phyloP scores from a whole-genome alignment of 345 rosid genomes.

The Sonneratia alba region DNA sequence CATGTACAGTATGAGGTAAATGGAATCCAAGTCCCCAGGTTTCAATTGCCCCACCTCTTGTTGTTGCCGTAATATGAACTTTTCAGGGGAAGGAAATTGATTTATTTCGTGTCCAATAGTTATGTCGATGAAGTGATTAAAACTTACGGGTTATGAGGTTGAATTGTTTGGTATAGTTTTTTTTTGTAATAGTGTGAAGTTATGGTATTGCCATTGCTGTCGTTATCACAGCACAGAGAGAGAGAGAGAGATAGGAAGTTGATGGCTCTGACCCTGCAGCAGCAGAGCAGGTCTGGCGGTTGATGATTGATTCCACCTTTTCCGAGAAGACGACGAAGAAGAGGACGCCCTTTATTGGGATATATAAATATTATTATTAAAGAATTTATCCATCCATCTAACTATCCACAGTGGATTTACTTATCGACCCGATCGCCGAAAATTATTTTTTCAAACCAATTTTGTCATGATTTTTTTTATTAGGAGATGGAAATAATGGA shows the following conservation, averaged over 20 bases:
- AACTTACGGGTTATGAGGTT: no score
- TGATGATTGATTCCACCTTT: constrained; percentile 1
- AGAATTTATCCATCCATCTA: no score
- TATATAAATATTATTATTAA: no score
- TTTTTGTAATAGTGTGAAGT: background rate
- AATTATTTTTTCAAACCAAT: no score
- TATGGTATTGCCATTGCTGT: background rate
- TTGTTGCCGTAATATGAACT: background rate
- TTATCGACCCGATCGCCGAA: no score
- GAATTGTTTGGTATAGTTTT: no score
- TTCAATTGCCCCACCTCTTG: background rate
- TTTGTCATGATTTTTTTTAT: no score
- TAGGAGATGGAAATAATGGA: no score
- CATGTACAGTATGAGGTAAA: background rate
- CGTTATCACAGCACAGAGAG: background rate
- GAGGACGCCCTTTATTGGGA: no score
- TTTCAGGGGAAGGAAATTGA: background rate
- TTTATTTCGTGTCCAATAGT: background rate
- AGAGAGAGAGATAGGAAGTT: background rate
- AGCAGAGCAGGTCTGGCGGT: background rate
- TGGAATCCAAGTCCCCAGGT: background rate
- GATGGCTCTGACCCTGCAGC: background rate
- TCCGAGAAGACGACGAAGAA: background rate
- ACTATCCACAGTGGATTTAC: no score
- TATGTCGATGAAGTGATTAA: background rate